These are phyloP conservation scores for Coniochaeta prunicola DNA, from an alignment of 2,329 filamentous ascomycete species.

Conservation along the genomic window DNA sequence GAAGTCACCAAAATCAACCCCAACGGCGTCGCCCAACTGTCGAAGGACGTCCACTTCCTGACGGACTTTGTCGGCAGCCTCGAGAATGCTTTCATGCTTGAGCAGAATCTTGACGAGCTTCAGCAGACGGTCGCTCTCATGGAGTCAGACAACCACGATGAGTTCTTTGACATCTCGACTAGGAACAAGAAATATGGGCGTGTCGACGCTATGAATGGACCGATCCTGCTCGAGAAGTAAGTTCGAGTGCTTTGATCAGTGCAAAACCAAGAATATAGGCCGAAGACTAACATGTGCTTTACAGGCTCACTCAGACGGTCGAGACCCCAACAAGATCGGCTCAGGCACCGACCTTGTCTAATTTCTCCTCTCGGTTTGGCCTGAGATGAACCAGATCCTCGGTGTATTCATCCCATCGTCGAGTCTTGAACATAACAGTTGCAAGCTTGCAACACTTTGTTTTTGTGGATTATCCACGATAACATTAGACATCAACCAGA, in stretches of 20 bases:
- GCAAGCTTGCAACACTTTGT: not conserved
- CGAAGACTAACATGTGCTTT: not conserved
- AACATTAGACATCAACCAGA: not conserved
- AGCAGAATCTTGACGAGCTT: slow-evolving; percentile 85
- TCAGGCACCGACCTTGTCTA: slow-evolving; percentile 51
- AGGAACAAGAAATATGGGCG: slow-evolving; percentile 90
- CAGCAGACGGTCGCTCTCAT: slow-evolving; percentile 88
- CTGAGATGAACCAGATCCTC: slow-evolving; percentile 33
- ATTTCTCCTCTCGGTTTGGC: slow-evolving; percentile 70
- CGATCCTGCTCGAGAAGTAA: slow-evolving; percentile 85
- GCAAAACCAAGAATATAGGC: not conserved
- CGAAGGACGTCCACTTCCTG: slow-evolving; percentile 77
- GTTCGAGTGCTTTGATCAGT: slow-evolving; percentile 12
- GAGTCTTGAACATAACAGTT: not conserved
- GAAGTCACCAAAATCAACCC: slow-evolving; percentile 82
- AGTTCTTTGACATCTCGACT: slow-evolving; percentile 89
- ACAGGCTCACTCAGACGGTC: slow-evolving; percentile 51
- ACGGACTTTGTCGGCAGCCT: slow-evolving; percentile 80
- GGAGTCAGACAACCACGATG: slow-evolving; percentile 83
- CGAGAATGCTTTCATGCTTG: slow-evolving; percentile 75
- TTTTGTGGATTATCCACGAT: not conserved
- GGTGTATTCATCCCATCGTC: not conserved
- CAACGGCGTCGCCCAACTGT: slow-evolving; percentile 72
- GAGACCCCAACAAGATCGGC: slow-evolving; percentile 45
- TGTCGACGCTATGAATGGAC: slow-evolving; percentile 86